A percentile compares a stretch with the other conserved stretches of the same genome.
Conservation (phyloP, 1,139 yeast genomes). For the Geotrichum citri-aurantii region DNA sequence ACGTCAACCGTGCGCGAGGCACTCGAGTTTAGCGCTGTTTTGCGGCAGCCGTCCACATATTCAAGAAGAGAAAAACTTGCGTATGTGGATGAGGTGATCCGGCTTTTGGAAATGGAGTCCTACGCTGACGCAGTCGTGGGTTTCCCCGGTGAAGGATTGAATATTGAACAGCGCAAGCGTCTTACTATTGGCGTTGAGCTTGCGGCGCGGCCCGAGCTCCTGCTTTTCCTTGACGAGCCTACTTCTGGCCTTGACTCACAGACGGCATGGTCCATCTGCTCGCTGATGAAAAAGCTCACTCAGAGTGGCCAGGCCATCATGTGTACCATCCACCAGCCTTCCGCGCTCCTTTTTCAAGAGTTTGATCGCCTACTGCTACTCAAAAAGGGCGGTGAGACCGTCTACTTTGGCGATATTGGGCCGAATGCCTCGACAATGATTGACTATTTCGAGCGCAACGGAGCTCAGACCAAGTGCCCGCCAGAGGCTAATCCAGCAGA, state of each 20-base stretch:
- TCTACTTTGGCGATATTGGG: conserved; percentile 73
- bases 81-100: conserved; percentile 62
- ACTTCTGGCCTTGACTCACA: conserved; percentile 85
- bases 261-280: conserved; percentile 76
- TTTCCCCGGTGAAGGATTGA: conserved; percentile 59
- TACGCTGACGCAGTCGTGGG: conserved; percentile 78
- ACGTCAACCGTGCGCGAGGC: conserved; percentile 74
- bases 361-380: conserved; percentile 64
- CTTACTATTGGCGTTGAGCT: conserved; percentile 74
- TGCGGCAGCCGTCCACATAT: conserved; percentile 56
- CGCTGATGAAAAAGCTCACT: conserved; percentile 62
- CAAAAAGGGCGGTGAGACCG: conserved; percentile 66
- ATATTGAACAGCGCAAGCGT: conserved; percentile 76
- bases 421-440: conserved; percentile 51
- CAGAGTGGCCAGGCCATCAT: conserved; percentile 69
- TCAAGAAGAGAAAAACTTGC: conserved; percentile 52
- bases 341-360: conserved; percentile 62
- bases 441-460: conserved; percentile 57
- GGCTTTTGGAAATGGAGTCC: conserved; percentile 57
- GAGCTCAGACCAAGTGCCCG: conserved; percentile 56
- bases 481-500: conserved; percentile 65
- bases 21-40: conserved; percentile 58
- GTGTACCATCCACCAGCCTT: conserved; percentile 74
- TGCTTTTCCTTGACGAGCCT: conserved; percentile 77
- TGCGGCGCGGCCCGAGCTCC: conserved; percentile 72